These are phyloP conservation scores for Ilyonectria mors-panacis DNA, from an alignment of 2,329 filamentous ascomycete species.

Conservation along the genomic window DNA sequence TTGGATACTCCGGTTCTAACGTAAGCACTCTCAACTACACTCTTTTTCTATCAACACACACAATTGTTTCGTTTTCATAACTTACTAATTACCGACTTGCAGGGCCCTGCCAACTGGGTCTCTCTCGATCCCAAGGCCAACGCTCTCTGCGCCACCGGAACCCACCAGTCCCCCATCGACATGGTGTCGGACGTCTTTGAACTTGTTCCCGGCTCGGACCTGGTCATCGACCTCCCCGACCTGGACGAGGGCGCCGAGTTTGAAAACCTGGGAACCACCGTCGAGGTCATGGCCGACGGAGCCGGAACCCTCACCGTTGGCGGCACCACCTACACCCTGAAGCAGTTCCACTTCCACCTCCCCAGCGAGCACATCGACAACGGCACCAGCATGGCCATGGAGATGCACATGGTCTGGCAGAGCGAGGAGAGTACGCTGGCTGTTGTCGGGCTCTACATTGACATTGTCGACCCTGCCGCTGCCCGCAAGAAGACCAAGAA, in stretches of 20 bases:
- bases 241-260: slow-evolving; percentile 57
- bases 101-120: slow-evolving; percentile 69
- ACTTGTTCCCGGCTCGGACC: slow-evolving; percentile 47
- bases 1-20: slow-evolving; percentile 55
- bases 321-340: slow-evolving; percentile 59
- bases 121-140: slow-evolving; percentile 59
- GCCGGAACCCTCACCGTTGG: slow-evolving; percentile 62
- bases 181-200: slow-evolving; percentile 54
- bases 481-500: slow-evolving; percentile 3
- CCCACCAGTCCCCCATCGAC: slow-evolving; percentile 70
- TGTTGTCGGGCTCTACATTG: slow-evolving; percentile 49
- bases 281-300: slow-evolving; percentile 61
- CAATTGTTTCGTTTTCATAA: neutral
- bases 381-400: slow-evolving; percentile 50
- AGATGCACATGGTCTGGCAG: slow-evolving; percentile 51
- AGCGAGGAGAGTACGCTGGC: slow-evolving; percentile 42
- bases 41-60: neutral
- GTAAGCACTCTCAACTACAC: slow-evolving; percentile 43
- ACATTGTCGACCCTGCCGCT: slow-evolving; percentile 36
- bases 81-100: neutral
- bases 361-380: slow-evolving; percentile 71
- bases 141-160: slow-evolving; percentile 63
- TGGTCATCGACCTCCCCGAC: slow-evolving; percentile 56
- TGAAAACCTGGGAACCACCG: slow-evolving; percentile 67
- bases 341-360: slow-evolving; percentile 74